Evolutionary conservation across 208 protist species (phyloP), one percentile per base, ranked within the genome.

Genomic region (Acanthamoeba lenticulata): DNA sequence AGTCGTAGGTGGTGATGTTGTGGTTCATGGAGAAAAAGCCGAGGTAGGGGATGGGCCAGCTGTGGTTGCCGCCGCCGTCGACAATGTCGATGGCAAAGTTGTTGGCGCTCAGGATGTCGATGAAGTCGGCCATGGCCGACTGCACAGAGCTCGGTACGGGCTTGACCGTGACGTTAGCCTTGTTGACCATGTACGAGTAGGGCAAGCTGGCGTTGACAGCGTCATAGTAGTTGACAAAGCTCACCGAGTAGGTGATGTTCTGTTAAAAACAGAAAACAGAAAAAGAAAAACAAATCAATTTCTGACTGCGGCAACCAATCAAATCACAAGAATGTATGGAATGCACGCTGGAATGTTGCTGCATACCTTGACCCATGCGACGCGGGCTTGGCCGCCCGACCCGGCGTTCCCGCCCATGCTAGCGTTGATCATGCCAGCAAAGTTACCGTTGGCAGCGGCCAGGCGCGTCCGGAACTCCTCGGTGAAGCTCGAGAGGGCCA

Each of bases 41-140:
- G 34, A 90, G 62, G 57, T 69, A 90, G 5, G 85, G 7, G 27
- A 90, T 62, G 7, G 85, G 85, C 85, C 85, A 90, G 57, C 85
- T 90, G 49, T 60, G 47, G 47, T 13, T 62, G 17, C 85, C 85
- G 38, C 40, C n/a, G n/a, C 34, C 85, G 57, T 90, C 57, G 17
- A 44, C 36, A 21, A 90, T 90, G 49, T 90, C 57, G 57, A 90
- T 65, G 24, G 52, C 34, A 36, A 90, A 69, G 57, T 90, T 69
- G 19, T 42, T 60, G 6, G 19, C 47, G 5, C 47, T 32, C 4
- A 90, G 49, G 1, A 42, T 32, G 27, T 3, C 45, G 74, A 85
- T 85, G n/a, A 32, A 85, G 74, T 44, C 74, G 1, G 74, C 74
- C 74, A 85, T 85, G 36, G 74, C 74, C 36, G 74, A 85, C 74